Evolutionary conservation across 2,329 filamentous ascomycete genomes (phyloP).

Genomic region (Fusarium zealandicum): DNA sequence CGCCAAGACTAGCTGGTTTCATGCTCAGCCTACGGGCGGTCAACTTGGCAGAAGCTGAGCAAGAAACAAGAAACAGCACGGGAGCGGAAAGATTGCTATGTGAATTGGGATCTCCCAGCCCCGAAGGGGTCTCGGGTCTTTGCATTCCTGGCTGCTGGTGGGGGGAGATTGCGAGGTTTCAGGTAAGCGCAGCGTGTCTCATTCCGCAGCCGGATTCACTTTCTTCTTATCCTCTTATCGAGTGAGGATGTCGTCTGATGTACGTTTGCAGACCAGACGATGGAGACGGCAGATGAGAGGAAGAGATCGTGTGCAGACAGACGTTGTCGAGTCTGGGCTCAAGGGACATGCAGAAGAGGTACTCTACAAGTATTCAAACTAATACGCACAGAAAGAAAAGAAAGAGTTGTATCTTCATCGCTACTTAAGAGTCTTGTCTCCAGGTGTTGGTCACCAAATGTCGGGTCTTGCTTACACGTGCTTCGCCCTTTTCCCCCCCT

Average conservation of each 20-base stretch:
- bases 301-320: slow-evolving; percentile 6
- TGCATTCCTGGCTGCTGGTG: slow-evolving; percentile 17
- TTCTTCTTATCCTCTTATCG: too few relatives aligned
- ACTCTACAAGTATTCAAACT: slow-evolving; percentile 1
- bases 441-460: too few relatives aligned
- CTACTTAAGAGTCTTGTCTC: too few relatives aligned
- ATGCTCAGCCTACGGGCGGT: not conserved
- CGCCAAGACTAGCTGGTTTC: slow-evolving; percentile 8
- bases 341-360: not conserved
- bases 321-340: not conserved
- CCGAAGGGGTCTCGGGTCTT: slow-evolving; percentile 14
- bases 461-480: slow-evolving; percentile 12
- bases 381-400: not conserved
- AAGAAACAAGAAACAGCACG: not conserved
- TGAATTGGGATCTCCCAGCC: slow-evolving; percentile 1
- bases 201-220: not conserved
- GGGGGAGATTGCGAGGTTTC: slow-evolving; percentile 19
- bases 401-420: too few relatives aligned
- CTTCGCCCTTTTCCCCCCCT: slow-evolving; percentile 6
- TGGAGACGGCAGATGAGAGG: not conserved
- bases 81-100: not conserved
- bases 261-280: not conserved
- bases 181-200: not conserved
- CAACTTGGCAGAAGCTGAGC: not conserved
- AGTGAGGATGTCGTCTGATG: not conserved